Base-by-base conservation (phyloP, 768 basidiomycete genomes). In the Antrodiella citrinella region DNA sequence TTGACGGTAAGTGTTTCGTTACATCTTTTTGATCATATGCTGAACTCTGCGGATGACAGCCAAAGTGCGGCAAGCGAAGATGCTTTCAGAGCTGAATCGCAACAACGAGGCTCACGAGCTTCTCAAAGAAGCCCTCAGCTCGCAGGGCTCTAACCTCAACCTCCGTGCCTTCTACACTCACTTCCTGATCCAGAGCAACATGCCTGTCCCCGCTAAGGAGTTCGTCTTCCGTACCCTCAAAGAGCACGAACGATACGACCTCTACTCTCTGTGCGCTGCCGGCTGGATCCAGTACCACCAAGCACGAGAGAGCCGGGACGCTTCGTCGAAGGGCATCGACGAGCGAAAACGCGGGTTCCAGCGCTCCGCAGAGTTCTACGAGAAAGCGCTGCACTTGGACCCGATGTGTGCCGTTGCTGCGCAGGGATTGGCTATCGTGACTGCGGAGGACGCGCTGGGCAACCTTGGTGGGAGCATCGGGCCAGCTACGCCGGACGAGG, bases 111-210 rank as follows among this genome's bases (percentile, higher is more conserved):
- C 93, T 0, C 90, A 96, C 63, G 86, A 86, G 1, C 74, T 94
- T 3, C 69, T 98, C 45, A 98, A 98, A 65, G 90, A 97, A 65
- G 82, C 86, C 0, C 78, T 97, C 38, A 74, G 78, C 0, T 82
- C 95, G 0, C 84, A 91, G 58, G 81, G 76, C 55, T 67, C 66
- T 53, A 89, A 91, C 63, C 77, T 91, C 58, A 90, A 95, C 60
- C 74, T 97, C 38, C 91, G 96, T 47, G 91, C 93, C 0, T 90
- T 81, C 68, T 96, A 96, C 69, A 91, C 91, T 0, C 82, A 91
- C 64, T 96, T 94, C 78, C 84, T 96, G 53, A 79, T 91, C 54
- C 84, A 89, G 59, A 81, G 81, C 54, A 82, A 83, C 59, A 70
- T 78, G 24, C 69, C 73, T 5, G 87, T 82, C 60, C 72, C 72